A percentile compares a stretch with the other conserved stretches of the same genome.
These are phyloP conservation scores for Pleurotus salmoneostramineus DNA, from an alignment of 768 basidiomycete species.

Conservation along the genomic window DNA sequence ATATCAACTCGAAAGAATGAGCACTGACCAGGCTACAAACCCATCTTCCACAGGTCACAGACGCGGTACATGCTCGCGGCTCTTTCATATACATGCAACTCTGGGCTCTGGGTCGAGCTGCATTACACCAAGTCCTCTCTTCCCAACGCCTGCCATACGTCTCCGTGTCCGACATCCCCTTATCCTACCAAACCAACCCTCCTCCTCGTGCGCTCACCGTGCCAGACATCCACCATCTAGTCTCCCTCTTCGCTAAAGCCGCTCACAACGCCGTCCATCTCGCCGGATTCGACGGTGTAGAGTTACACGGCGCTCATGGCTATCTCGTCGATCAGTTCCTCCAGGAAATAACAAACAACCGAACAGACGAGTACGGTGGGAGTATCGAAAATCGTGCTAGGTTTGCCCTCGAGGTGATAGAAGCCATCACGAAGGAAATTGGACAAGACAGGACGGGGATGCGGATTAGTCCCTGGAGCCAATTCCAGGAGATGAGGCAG, in stretches of 20 bases:
- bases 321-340: conserved; percentile 36
- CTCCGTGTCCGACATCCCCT: conserved; percentile 25
- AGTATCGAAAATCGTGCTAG: conserved; percentile 35
- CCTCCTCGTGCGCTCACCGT: conserved; percentile 22
- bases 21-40: background rate
- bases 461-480: conserved; percentile 42
- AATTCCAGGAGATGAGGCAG: conserved; percentile 33
- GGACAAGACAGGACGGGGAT: conserved; percentile 47
- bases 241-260: conserved; percentile 37
- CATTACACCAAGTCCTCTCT: conserved; percentile 26
- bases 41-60: background rate
- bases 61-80: conserved; percentile 45
- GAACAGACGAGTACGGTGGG: conserved; percentile 42
- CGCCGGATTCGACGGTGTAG: conserved; percentile 31
- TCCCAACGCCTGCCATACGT: conserved; percentile 31
- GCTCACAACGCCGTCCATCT: conserved; percentile 36
- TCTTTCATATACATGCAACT: conserved; percentile 52
- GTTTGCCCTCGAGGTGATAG: conserved; percentile 32
- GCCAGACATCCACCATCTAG: conserved; percentile 35
- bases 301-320: conserved; percentile 25
- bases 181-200: conserved; percentile 5
- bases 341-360: conserved; percentile 27
- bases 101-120: conserved; percentile 51
- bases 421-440: conserved; percentile 38
- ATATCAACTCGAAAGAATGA: conserved; percentile 13